phyloP scores from a whole-genome alignment of 345 rosid species.

The Gynandropsis gynandra region DNA sequence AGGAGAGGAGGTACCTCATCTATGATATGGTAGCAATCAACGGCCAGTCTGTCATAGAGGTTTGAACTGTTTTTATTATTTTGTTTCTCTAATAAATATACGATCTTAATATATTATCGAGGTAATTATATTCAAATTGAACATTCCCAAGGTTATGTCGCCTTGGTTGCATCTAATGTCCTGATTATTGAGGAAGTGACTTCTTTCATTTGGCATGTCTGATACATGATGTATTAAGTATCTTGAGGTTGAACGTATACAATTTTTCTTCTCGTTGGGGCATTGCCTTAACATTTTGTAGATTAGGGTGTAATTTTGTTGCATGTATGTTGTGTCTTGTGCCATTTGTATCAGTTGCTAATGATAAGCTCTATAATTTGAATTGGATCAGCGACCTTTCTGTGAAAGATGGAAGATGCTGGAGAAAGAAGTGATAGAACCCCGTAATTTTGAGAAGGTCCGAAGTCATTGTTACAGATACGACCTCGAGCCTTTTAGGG shows the following conservation, averaged over 20 bases:
- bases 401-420: conserved; percentile 95
- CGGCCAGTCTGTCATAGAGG: conserved; percentile 69
- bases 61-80: conserved; percentile 21
- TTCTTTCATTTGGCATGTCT: conserved; percentile 2
- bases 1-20: conserved; percentile 96
- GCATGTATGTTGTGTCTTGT: conserved; percentile 15
- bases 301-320: not conserved
- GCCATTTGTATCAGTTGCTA: conserved; percentile 21
- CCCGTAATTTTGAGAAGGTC: conserved; percentile 82
- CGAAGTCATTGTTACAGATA: conserved; percentile 77
- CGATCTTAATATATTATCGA: conserved; percentile 8
- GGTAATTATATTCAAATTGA: conserved; percentile 8
- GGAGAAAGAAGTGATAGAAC: conserved; percentile 89
- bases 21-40: conserved; percentile 92
- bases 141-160: conserved; percentile 4
- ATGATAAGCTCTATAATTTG: conserved; percentile 12
- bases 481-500: conserved; percentile 94
- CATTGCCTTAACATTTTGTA: not conserved
- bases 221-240: conserved; percentile 1
- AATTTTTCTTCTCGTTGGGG: conserved; percentile 4
- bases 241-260: not conserved
- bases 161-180: not conserved
- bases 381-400: conserved; percentile 79
- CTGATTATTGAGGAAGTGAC: conserved; percentile 1
- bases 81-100: conserved; percentile 16